These are phyloP conservation scores for Conticribra guillardii DNA, from an alignment of 108 stramenopile genomes.

Conservation along the genomic window DNA sequence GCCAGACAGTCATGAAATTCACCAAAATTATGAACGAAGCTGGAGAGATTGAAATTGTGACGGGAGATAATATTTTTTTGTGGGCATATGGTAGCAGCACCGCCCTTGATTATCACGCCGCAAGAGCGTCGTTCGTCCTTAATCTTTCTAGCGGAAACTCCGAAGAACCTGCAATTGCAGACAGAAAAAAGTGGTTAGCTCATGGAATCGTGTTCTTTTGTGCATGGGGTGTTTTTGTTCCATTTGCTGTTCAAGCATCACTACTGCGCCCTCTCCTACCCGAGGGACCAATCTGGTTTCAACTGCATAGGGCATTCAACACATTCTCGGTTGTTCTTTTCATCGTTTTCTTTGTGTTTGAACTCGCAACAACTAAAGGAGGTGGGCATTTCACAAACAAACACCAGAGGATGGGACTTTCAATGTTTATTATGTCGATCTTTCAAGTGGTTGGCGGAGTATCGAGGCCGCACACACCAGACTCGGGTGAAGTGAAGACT, in stretches of 20 bases:
- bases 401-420: conserved; percentile 48
- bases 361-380: conserved; percentile 27
- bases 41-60: conserved; percentile 55
- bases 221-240: conserved; percentile 72
- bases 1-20: conserved; percentile 58
- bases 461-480: conserved; percentile 39
- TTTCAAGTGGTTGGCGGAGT: conserved; percentile 48
- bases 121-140: conserved; percentile 12
- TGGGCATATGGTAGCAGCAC: conserved; percentile 57
- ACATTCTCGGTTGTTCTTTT: conserved; percentile 17
- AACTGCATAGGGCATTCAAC: conserved; percentile 46
- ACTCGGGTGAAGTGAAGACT: conserved; percentile 32
- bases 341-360: conserved; percentile 34
- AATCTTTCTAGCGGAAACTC: conserved; percentile 8
- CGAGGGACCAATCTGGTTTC: conserved; percentile 41
- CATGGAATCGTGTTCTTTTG: conserved; percentile 64
- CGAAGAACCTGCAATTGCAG: not conserved
- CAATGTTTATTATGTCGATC: conserved; percentile 41
- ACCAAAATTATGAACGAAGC: conserved; percentile 69
- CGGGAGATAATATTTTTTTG: conserved; percentile 57
- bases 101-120: conserved; percentile 27
- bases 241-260: conserved; percentile 63
- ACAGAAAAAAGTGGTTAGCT: conserved; percentile 54
- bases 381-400: conserved; percentile 14
- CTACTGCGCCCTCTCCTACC: conserved; percentile 50